These are phyloP conservation scores for Panicum virgatum DNA, from an alignment of 202 grass and related monocot species.

Conservation along the genomic window DNA sequence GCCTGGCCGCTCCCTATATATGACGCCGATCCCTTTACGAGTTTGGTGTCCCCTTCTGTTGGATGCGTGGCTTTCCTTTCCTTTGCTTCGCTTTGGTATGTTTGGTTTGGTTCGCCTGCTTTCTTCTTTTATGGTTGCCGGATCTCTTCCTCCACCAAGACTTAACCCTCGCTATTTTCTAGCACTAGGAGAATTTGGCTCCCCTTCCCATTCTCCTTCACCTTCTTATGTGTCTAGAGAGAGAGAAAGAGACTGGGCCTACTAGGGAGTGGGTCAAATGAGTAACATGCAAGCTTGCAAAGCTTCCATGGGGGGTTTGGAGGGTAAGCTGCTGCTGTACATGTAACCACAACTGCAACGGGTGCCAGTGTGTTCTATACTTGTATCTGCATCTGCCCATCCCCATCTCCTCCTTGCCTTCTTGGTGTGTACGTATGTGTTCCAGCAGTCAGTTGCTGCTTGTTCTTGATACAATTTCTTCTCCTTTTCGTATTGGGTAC, in stretches of 20 bases:
- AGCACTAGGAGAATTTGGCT: background rate
- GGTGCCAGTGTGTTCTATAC: background rate
- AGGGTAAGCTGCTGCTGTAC: conserved; percentile 33
- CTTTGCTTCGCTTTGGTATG: conserved; percentile 65
- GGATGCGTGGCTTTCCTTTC: background rate
- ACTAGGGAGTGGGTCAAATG: conserved; percentile 35
- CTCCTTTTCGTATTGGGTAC: conserved; percentile 19
- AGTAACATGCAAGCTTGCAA: conserved; percentile 49
- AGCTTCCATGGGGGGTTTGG: conserved; percentile 35
- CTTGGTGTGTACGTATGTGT: conserved; percentile 22
- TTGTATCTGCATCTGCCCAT: background rate
- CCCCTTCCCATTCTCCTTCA: background rate
- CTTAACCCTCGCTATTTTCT: conserved; percentile 14
- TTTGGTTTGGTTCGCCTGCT: conserved; percentile 67
- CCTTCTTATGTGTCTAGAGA: background rate
- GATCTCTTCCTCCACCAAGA: conserved; percentile 47
- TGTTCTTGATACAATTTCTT: background rate
- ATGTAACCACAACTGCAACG: conserved; percentile 20
- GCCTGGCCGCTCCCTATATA: conserved; percentile 43
- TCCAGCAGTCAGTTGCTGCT: conserved; percentile 32
- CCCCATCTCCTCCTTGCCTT: conserved; percentile 4
- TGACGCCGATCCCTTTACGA: conserved; percentile 32
- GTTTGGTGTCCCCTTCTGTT: conserved; percentile 53
- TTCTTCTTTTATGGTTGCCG: conserved; percentile 60
- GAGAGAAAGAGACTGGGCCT: background rate